phyloP scores from a whole-genome alignment of 805 yeast species.

The Candida saitoana region DNA sequence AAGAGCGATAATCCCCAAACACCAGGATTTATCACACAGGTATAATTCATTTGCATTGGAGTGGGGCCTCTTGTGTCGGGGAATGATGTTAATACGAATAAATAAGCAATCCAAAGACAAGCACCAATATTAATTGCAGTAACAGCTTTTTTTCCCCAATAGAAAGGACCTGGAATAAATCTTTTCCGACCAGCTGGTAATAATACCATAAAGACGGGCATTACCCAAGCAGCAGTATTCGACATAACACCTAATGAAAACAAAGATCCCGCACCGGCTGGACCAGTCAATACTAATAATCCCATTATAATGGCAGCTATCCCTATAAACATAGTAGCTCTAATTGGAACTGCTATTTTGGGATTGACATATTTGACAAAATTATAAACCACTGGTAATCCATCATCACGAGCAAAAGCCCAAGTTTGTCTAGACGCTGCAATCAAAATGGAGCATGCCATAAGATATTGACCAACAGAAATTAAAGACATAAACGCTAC shows the following conservation, averaged over 20 bases:
- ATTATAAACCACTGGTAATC: constrained; percentile 52
- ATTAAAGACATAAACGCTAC: constrained; percentile 53
- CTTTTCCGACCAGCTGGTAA: constrained; percentile 45
- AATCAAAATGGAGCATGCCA: constrained; percentile 56
- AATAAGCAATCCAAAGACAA: constrained; percentile 43
- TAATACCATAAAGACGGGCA: constrained; percentile 53
- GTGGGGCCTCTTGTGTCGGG: constrained; percentile 43
- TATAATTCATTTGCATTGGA: constrained; percentile 56
- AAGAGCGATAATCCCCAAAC: constrained; percentile 49
- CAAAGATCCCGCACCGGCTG: constrained; percentile 56
- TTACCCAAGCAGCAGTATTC: constrained; percentile 54
- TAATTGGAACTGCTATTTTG: constrained; percentile 52
- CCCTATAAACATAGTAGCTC: constrained; percentile 53
- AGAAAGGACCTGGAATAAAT: constrained; percentile 61
- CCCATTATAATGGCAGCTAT: constrained; percentile 45
- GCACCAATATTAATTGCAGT: constrained; percentile 43
- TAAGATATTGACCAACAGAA: constrained; percentile 53
- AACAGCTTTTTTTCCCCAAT: constrained; percentile 47
- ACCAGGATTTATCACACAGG: constrained; percentile 56
- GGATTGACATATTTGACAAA: constrained; percentile 52
- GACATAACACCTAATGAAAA: constrained; percentile 60
- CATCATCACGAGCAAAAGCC: constrained; percentile 71
- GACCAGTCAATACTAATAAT: constrained; percentile 50
- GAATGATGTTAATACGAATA: constrained; percentile 54
- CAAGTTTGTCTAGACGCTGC: constrained; percentile 65